Percentiles rank a stretch among this genome's conserved stretches.
These are phyloP conservation scores for Hypoxylon cercidicola DNA, from an alignment of 495 filamentous ascomycete genomes.

Conservation along the genomic window DNA sequence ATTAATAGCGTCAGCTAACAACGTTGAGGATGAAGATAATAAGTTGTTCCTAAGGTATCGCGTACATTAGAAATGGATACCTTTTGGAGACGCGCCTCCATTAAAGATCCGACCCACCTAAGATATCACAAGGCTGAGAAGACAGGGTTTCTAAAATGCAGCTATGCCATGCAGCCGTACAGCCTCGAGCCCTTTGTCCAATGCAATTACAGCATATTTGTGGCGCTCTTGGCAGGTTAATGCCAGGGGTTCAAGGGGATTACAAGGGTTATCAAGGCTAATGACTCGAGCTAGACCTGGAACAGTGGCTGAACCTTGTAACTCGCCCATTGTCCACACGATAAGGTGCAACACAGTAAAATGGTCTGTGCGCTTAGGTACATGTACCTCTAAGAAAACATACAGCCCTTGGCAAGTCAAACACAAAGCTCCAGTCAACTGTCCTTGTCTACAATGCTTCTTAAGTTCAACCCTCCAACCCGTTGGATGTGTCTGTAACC, in stretches of 20 bases:
- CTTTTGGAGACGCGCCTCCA: conserved; percentile 23
- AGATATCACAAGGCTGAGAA: conserved; percentile 19
- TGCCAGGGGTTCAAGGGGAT: background rate
- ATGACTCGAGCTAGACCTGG: background rate
- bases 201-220: background rate
- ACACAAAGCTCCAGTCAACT: too few species aligned
- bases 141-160: conserved; percentile 5
- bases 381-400: too few species aligned
- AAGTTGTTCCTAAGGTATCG: too few species aligned
- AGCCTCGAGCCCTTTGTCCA: background rate
- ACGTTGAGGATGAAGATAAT: too few species aligned
- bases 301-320: background rate
- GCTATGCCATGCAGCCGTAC: background rate
- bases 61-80: background rate
- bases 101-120: conserved; percentile 5
- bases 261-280: background rate
- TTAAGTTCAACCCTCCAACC: too few species aligned
- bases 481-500: too few species aligned
- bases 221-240: conserved; percentile 1
- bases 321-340: too few species aligned
- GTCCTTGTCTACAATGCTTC: too few species aligned
- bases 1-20: too few species aligned
- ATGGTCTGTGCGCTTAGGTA: too few species aligned
- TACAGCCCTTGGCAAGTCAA: too few species aligned
- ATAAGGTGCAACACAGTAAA: too few species aligned